Base-by-base conservation (phyloP, 768 basidiomycete species). In the Mycena venus region DNA sequence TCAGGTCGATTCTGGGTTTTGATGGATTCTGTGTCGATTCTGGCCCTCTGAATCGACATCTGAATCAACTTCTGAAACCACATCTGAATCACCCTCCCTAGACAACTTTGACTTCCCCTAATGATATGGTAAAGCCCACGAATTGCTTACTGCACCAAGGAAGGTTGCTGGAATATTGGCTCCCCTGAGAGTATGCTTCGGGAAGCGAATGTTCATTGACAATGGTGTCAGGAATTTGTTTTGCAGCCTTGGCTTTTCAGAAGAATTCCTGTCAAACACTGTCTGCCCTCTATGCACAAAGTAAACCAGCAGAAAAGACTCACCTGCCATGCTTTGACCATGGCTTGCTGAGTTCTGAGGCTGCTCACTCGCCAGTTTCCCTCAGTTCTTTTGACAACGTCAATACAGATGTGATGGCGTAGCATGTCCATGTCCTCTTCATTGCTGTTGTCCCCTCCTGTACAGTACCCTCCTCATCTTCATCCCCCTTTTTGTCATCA, bases 181-280 rank as follows among this genome's bases (percentile, higher is more conserved):
- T 15, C 76, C 71, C 23, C 64, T 70, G 3, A 58, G 72, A 51
- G 76, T 75, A 8, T 67, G 56, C 68, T 75, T 73, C 8, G 29
- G 79, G 59, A 1, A 78, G 51, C 0, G 74, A 63, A 55, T 76
- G 79, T 49, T 79, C 74, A 27, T 80, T 78, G 31, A 80, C 76
- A 4, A 79, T 79, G 3, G 55, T 47, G 47, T 80, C 75, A 3
- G 19, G n/a, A n/a, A n/a, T n/a, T n/a, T n/a, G n/a, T n/a, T n/a
- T n/a, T n/a, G n/a, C n/a, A n/a, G n/a, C n/a, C n/a, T n/a, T n/a
- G n/a, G n/a, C n/a, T n/a, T n/a, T n/a, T n/a, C n/a, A n/a, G n/a
- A n/a, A n/a, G n/a, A n/a, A n/a, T n/a, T n/a, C n/a, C n/a, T n/a
- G n/a, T n/a, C n/a, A n/a, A n/a, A n/a, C n/a, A n/a, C n/a, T n/a